Conservation (phyloP, 441 rosid species). For the Pelargonium australe region DNA sequence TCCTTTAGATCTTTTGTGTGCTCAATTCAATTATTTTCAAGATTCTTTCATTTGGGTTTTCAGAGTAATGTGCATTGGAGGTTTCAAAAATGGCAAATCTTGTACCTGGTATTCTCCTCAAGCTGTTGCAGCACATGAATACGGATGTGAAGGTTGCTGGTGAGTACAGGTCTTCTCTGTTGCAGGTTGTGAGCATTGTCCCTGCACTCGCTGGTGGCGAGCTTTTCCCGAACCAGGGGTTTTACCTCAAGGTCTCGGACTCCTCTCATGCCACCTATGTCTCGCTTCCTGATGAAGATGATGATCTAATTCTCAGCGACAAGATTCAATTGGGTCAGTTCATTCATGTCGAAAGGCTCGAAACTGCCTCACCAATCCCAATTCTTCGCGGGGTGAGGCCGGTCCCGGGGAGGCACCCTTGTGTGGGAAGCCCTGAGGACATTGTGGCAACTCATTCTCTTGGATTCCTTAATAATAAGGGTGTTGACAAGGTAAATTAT, state of each 20-base stretch:
- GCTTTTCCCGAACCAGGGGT: slow-evolving; percentile 82
- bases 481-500: background rate
- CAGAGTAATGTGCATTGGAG: slow-evolving; percentile 37
- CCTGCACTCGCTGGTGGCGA: slow-evolving; percentile 94
- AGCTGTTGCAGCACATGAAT: slow-evolving; percentile 92
- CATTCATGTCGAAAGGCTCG: slow-evolving; percentile 86
- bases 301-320: slow-evolving; percentile 89
- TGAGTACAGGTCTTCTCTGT: slow-evolving; percentile 79
- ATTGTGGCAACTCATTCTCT: slow-evolving; percentile 75
- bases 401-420: slow-evolving; percentile 91
- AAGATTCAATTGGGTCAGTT: slow-evolving; percentile 93
- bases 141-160: slow-evolving; percentile 89
- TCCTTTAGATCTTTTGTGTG: slow-evolving; percentile 17
- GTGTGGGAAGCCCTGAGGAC: slow-evolving; percentile 90
- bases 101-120: slow-evolving; percentile 66
- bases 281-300: slow-evolving; percentile 84
- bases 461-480: slow-evolving; percentile 43
- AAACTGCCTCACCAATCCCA: slow-evolving; percentile 89
- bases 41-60: slow-evolving; percentile 20
- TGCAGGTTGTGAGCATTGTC: slow-evolving; percentile 90
- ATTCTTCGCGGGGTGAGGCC: slow-evolving; percentile 83
- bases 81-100: slow-evolving; percentile 66
- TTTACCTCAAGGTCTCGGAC: slow-evolving; percentile 96
- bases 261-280: slow-evolving; percentile 96
- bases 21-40: background rate